Evolutionary conservation across 495 filamentous ascomycete species (phyloP), one percentile per base, ranked within the genome.

Genomic region (Podospora pseudoanserina): DNA sequence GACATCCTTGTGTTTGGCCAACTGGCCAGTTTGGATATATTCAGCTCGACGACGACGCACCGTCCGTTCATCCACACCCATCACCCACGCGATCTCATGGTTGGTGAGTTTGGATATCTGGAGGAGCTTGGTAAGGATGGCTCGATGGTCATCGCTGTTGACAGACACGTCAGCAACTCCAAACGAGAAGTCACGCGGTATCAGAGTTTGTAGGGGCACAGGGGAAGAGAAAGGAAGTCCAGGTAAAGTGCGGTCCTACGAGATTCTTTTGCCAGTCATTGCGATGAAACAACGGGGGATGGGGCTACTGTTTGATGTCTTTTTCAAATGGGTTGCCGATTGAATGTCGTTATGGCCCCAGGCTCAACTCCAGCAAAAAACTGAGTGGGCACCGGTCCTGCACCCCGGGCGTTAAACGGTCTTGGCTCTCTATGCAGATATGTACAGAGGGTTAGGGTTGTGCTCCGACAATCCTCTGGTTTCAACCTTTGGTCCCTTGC

Each of bases 201-300:
- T 49, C 39, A 18, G 39, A 11, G 15, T 2, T 39, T 13, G 9
- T 13, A 2, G 39, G 13, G 13, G 39, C 39, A 13, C 39, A 49
- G 15, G 15, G 15, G 1, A 49, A 49, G 15, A 49, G 15, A 5
- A 49, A 49, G 15, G 39, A 13, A 13, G 15, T 49, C 39, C 7
- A 49, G 2, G 13, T 5, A 16, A 11, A 49, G 13, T 49, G 30
- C 15, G 39, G 7, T 49, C 39, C 39, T 49, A 49, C 39, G 39
- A 49, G 39, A 75, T 60, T 18, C 65, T 68, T 32, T 73, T 74
- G 32, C 75, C 74, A 15, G 73, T 74, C 71, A 75, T 77, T 54
- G 27, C n/a, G 61, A 49, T 63, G 34, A 7, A 28, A 61, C 5
- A 15, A 20, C 15, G 11, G 23, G 59, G 26, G 30, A 49, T 49